Conservation (phyloP, 805 yeast genomes). For the Sugiyamaella americana region DNA sequence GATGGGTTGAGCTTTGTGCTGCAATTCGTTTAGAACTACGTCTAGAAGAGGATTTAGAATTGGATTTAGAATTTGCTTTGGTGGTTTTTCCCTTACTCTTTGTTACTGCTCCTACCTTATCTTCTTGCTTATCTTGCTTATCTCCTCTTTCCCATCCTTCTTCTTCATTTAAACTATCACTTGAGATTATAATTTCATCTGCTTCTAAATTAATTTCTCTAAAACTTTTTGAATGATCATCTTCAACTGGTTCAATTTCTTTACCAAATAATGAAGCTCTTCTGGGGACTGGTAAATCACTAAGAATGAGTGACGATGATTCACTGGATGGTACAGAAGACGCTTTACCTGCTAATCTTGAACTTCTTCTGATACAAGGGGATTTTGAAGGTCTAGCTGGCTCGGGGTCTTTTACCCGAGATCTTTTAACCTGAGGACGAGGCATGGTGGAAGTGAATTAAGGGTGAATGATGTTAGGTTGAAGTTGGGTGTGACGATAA, state of each 20-base stretch:
- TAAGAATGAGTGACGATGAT: neutral
- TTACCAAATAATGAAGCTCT: neutral
- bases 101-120: neutral
- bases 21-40: neutral
- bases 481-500: no score
- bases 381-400: neutral
- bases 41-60: no score
- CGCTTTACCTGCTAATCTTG: neutral
- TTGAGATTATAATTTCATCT: neutral
- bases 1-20: neutral
- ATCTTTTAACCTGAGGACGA: neutral
- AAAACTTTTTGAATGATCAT: neutral
- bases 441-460: no score
- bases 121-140: neutral
- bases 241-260: neutral
- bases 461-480: no score
- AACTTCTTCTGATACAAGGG: neutral
- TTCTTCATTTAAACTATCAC: neutral
- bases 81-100: no score
- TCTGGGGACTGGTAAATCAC: neutral
- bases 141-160: neutral
- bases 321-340: neutral
- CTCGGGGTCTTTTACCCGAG: neutral
- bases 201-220: neutral
- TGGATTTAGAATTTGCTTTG: no score